Evolutionary conservation across 1,139 yeast species (phyloP).

Genomic region (Suhomyces bribrorum): DNA sequence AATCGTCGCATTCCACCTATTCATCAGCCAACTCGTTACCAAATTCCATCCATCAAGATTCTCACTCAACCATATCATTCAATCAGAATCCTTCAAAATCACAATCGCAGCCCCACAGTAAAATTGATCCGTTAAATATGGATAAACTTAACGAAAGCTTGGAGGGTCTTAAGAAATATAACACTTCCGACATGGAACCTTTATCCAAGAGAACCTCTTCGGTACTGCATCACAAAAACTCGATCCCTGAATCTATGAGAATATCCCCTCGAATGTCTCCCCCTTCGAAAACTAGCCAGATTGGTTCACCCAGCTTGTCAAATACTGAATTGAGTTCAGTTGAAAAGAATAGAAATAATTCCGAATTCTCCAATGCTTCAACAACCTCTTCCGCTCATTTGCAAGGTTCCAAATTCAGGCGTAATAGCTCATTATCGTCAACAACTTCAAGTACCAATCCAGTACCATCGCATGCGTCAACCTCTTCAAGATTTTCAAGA

Average conservation of each 20-base stretch:
- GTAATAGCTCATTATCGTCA: slow-evolving; percentile 18
- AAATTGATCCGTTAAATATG: slow-evolving; percentile 2
- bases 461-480: slow-evolving; percentile 3
- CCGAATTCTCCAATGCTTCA: slow-evolving; percentile 12
- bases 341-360: slow-evolving; percentile 10
- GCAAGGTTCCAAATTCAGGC: slow-evolving; percentile 10
- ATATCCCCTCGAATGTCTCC: background rate
- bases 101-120: background rate
- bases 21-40: slow-evolving; percentile 1
- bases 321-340: background rate
- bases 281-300: background rate
- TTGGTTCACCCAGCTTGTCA: slow-evolving; percentile 1
- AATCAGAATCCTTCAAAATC: background rate
- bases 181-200: background rate
- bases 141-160: slow-evolving; percentile 1
- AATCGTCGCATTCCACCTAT: slow-evolving; percentile 7
- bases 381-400: slow-evolving; percentile 6
- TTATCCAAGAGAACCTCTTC: background rate
- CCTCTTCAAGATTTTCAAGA: slow-evolving; percentile 16
- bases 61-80: slow-evolving; percentile 1
- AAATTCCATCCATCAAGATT: slow-evolving; percentile 3
- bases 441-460: slow-evolving; percentile 8
- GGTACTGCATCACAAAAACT: background rate
- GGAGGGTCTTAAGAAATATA: slow-evolving; percentile 1
- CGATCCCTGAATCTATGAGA: background rate